Conservation (phyloP, 148 eudicot genomes). For the Amaranthus hypochondriacus region DNA sequence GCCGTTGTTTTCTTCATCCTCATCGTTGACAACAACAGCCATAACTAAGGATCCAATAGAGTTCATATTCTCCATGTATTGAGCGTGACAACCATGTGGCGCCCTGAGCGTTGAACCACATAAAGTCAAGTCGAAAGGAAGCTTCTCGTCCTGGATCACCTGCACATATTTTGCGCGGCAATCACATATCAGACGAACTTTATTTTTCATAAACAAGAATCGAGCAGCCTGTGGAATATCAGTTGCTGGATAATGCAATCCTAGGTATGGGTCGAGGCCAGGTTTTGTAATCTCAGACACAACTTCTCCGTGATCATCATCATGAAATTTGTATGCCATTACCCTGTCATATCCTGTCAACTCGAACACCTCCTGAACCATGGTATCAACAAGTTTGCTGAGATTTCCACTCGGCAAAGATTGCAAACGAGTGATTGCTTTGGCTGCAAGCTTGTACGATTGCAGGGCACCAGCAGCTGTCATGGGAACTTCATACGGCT, state of each 20-base stretch:
- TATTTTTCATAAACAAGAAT: conserved; percentile 84
- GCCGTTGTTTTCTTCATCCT: conserved; percentile 44
- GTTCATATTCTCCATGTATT: conserved; percentile 91
- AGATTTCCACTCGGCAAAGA: conserved; percentile 77
- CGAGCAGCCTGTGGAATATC: conserved; percentile 97
- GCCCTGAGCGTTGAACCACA: conserved; percentile 95
- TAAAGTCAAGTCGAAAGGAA: conserved; percentile 61
- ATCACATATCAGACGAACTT: conserved; percentile 87
- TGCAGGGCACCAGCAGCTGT: conserved; percentile 94
- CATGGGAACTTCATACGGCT: conserved; percentile 84
- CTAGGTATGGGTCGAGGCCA: conserved; percentile 81
- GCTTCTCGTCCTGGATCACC: conserved; percentile 71
- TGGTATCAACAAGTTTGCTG: conserved; percentile 68
- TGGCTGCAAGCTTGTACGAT: conserved; percentile 91
- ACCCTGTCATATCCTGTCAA: conserved; percentile 92
- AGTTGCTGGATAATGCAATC: conserved; percentile 92
- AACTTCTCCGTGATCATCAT: conserved; percentile 97
- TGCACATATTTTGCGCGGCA: conserved; percentile 66
- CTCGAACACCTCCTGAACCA: conserved; percentile 93
- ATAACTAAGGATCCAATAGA: conserved; percentile 90
- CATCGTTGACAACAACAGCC: conserved; percentile 87
- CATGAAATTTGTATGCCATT: conserved; percentile 91
- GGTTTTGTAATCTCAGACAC: conserved; percentile 68
- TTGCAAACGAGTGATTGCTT: conserved; percentile 75
- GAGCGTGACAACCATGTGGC: conserved; percentile 84